Evolutionary conservation across 2,329 filamentous ascomycete species (phyloP).

Genomic region (Exophiala oligosperma): DNA sequence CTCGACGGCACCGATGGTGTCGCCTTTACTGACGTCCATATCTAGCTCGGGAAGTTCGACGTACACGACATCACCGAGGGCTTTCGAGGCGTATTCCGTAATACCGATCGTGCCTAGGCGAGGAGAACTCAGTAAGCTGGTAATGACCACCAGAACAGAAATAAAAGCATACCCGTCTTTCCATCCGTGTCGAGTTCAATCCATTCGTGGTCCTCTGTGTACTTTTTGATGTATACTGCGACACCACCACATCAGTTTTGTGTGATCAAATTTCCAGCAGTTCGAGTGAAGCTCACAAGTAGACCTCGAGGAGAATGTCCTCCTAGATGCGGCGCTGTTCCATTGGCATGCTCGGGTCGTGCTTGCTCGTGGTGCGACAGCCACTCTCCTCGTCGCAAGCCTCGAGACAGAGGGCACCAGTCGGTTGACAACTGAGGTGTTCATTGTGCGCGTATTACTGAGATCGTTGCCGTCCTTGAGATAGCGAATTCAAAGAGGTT

Average conservation of each 20-base stretch:
- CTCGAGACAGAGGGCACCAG: conserved; percentile 15
- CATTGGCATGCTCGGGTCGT: conserved; percentile 5
- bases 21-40: conserved; percentile 69
- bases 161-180: conserved; percentile 63
- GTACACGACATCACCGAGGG: conserved; percentile 94
- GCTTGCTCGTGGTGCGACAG: conserved; percentile 3
- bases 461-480: background rate
- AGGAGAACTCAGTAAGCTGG: background rate
- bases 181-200: conserved; percentile 82
- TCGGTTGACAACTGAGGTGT: conserved; percentile 12
- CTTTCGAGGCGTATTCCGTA: conserved; percentile 84
- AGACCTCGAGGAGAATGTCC: conserved; percentile 19
- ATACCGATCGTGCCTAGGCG: conserved; percentile 70
- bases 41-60: conserved; percentile 83
- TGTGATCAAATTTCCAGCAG: background rate
- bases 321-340: background rate
- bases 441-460: conserved; percentile 9
- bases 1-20: conserved; percentile 91
- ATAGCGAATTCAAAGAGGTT: background rate
- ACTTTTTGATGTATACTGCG: conserved; percentile 64
- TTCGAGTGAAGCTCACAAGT: conserved; percentile 13
- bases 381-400: conserved; percentile 7
- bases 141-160: conserved; percentile 19
- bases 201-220: conserved; percentile 98
- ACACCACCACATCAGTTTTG: background rate